These are phyloP conservation scores for Oehlia diaphana DNA, from an alignment of 192 early-diverging fungal species.

Conservation along the genomic window DNA sequence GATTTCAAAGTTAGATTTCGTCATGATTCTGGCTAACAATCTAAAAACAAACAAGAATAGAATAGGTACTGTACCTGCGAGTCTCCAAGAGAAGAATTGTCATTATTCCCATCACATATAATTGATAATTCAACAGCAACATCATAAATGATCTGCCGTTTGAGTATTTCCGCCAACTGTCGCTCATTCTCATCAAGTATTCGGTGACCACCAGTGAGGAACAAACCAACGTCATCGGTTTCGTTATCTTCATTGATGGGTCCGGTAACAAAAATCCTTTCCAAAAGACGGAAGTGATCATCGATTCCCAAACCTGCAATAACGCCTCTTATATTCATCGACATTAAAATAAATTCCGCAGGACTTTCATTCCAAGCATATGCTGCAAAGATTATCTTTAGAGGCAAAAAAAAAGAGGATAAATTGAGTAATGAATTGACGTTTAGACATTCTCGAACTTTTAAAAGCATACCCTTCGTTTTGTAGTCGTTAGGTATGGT, in stretches of 20 bases:
- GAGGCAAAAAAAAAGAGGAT: neutral
- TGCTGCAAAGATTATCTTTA: slow-evolving; percentile 15
- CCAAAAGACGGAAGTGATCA: slow-evolving; percentile 16
- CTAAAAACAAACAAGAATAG: no score
- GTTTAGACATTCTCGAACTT: slow-evolving; percentile 5
- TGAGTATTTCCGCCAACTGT: neutral
- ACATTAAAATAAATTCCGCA: neutral
- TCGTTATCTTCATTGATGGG: neutral
- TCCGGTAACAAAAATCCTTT: slow-evolving; percentile 24
- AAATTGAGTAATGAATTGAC: slow-evolving; percentile 6
- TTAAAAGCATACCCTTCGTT: slow-evolving; percentile 23
- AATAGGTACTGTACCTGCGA: slow-evolving; percentile 2
- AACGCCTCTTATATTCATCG: slow-evolving; percentile 16
- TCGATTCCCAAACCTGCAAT: slow-evolving; percentile 27
- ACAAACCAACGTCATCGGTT: slow-evolving; percentile 8
- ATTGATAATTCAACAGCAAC: slow-evolving; percentile 19
- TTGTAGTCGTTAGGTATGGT: slow-evolving; percentile 4
- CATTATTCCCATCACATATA: slow-evolving; percentile 24
- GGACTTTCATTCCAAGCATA: slow-evolving; percentile 2
- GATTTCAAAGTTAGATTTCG: no score
- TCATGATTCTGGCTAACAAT: no score
- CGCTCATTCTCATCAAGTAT: slow-evolving; percentile 6
- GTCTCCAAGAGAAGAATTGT: slow-evolving; percentile 22
- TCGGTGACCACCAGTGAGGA: slow-evolving; percentile 16
- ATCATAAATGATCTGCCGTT: no score